Conservation (phyloP, 805 yeast genomes). For the Tetrapisispora phaffii region DNA sequence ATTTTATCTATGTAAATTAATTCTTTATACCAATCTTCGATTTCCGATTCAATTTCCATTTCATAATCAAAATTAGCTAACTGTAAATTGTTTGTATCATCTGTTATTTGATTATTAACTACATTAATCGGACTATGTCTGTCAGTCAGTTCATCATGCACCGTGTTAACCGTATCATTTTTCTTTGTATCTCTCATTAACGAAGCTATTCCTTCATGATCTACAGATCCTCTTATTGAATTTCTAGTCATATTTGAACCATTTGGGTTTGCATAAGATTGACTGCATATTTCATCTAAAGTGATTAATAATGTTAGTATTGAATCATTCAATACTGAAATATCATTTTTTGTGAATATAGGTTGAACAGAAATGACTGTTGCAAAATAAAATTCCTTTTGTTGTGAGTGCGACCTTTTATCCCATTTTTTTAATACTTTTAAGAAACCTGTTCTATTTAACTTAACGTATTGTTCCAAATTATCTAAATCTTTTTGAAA, state of each 20-base stretch:
- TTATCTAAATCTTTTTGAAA: constrained; percentile 82
- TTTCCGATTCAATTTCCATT: constrained; percentile 25
- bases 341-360: constrained; percentile 82
- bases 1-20: constrained; percentile 24
- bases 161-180: neutral
- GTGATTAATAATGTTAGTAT: constrained; percentile 17
- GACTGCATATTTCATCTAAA: constrained; percentile 3
- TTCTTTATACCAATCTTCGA: constrained; percentile 29
- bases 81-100: neutral
- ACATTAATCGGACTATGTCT: neutral
- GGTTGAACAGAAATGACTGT: constrained; percentile 96
- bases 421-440: constrained; percentile 98
- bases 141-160: neutral
- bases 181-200: neutral
- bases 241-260: neutral
- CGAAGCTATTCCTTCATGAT: neutral
- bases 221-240: neutral
- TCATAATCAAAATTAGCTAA: constrained; percentile 3
- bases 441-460: constrained; percentile 91
- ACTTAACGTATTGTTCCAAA: constrained; percentile 85
- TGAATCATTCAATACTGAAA: constrained; percentile 72
- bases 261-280: neutral
- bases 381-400: constrained; percentile 81
- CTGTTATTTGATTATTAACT: neutral
- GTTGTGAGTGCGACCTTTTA: constrained; percentile 87